phyloP scores from a whole-genome alignment of 1,139 yeast species.

The Kluyveromyces sp. region DNA sequence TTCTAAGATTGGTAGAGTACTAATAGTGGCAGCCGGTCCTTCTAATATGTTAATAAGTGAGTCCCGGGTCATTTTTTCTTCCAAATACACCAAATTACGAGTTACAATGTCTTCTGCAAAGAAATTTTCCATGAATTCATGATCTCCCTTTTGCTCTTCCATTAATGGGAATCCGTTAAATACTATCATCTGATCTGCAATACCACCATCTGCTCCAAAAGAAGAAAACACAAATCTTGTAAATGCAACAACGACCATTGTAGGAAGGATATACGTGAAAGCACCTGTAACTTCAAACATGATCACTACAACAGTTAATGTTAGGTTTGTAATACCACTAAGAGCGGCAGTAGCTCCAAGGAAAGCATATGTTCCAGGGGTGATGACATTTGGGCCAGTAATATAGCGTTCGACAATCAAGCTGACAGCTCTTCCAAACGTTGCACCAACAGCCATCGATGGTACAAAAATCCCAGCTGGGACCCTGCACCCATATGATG shows the following conservation, averaged over 20 bases:
- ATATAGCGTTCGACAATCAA: conserved; percentile 44
- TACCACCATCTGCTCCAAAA: conserved; percentile 70
- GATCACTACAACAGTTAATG: conserved; percentile 87
- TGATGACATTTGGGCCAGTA: conserved; percentile 48
- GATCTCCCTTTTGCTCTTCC: conserved; percentile 60
- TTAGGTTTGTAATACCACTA: conserved; percentile 87
- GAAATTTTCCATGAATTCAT: conserved; percentile 40
- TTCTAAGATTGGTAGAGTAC: conserved; percentile 51
- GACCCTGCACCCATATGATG: conserved; percentile 86
- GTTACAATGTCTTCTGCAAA: conserved; percentile 65
- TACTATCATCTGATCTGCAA: conserved; percentile 89
- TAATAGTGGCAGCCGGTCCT: conserved; percentile 32
- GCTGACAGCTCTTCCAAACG: conserved; percentile 82
- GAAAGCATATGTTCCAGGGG: conserved; percentile 91
- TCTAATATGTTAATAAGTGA: conserved; percentile 31
- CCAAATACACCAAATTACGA: conserved; percentile 41
- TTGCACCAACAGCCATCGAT: conserved; percentile 93
- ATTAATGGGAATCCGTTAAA: conserved; percentile 85
- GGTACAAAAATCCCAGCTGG: conserved; percentile 98
- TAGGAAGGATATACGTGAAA: conserved; percentile 77
- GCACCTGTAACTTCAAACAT: conserved; percentile 98
- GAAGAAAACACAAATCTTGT: conserved; percentile 70
- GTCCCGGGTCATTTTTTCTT: conserved; percentile 29
- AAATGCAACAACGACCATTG: conserved; percentile 93
- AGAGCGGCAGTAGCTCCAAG: conserved; percentile 97